Base-by-base conservation (phyloP, 2,329 filamentous ascomycete species). In the Amesomyces nigricolor region DNA sequence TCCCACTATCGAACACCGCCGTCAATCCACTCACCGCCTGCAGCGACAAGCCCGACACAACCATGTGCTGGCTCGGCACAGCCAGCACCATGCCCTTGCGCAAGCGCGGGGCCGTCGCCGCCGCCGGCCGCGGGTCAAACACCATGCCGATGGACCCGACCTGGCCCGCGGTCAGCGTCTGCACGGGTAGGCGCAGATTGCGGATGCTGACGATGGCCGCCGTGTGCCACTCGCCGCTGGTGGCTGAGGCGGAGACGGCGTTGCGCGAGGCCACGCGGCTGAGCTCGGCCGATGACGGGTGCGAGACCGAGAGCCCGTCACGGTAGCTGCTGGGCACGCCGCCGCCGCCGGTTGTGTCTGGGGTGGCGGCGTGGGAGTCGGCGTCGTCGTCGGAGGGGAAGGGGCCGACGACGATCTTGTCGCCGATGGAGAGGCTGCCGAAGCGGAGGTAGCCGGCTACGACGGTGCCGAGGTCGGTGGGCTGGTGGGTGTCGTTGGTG, bases 61-160 rank as follows among this genome's bases (percentile, higher is more conserved):
- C 59, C 77, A 85, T 81, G 56, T 84, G 76, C 58, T 75, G 74
- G 50, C 80, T 81, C 2, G 83, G 79, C 42, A 84, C 77, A 9
- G 83, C 81, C 11, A 96, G 72, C 1, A 96, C 83, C 86, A 96
- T 95, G 17, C 92, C 92, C 70, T 95, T 92, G 60, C 83, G 77
- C 54, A 86, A 73, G 46, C 77, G 75, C 35, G 74, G 73, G 10
- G 65, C 61, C 19, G 71, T 66, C 44, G 63, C 62, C 42, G 63
- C 63, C 39, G 59, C 19, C 32, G 45, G 29, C 8, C 70, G 63
- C 4, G 71, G 66, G 32, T 79, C 74, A n/a, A 87, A 78, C 2
- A 87, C 78, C 49, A 97, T 75, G 0, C 91, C 92, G 52, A 99
- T 80, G 0, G 91, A 96, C 0, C 92, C 94, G 5, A 92, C 91